These are phyloP conservation scores for Pythium sukuiense DNA, from an alignment of 352 stramenopile genomes.

Conservation along the genomic window DNA sequence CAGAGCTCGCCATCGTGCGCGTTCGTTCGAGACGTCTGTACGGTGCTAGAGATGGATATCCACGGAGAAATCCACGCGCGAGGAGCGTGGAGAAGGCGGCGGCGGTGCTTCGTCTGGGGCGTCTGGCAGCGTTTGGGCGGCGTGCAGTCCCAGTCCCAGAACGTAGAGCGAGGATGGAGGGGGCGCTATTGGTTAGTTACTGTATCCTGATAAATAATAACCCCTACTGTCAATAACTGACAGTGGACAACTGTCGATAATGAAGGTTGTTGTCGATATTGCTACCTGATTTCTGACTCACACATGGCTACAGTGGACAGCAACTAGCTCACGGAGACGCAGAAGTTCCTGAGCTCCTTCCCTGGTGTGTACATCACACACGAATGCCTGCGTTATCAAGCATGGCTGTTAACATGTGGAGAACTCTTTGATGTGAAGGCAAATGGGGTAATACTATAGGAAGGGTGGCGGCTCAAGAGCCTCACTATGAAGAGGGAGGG, in stretches of 20 bases:
- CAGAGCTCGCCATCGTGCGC: constrained; percentile 48
- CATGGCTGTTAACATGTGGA: too few relatives aligned
- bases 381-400: background rate
- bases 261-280: background rate
- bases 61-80: constrained; percentile 5
- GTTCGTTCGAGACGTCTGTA: background rate
- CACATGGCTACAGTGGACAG: constrained; percentile 13
- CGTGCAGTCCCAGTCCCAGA: constrained; percentile 21
- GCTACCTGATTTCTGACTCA: constrained; percentile 23
- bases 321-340: background rate
- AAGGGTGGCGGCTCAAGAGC: background rate
- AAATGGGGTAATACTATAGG: background rate
- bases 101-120: background rate
- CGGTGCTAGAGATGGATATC: background rate
- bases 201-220: constrained; percentile 3
- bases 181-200: constrained; percentile 7
- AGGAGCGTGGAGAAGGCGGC: background rate
- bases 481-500: background rate
- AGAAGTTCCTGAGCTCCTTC: background rate
- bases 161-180: constrained; percentile 10
- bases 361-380: background rate
- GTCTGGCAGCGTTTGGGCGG: constrained; percentile 3
- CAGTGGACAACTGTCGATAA: background rate
- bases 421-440: background rate
- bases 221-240: constrained; percentile 10